Evolutionary conservation across 441 rosid genomes (phyloP).

Genomic region (Breynia disticha): DNA sequence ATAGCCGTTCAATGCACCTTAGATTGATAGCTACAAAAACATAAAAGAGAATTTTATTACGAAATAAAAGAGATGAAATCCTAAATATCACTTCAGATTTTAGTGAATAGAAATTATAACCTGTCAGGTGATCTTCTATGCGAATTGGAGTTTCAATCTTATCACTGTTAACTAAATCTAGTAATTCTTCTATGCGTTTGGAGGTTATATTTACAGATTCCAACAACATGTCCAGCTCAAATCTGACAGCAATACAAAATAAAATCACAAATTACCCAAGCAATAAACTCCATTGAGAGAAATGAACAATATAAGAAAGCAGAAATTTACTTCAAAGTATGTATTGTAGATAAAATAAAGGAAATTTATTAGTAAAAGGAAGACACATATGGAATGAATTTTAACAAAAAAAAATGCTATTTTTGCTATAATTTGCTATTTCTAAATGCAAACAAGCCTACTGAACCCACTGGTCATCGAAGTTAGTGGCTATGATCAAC

Average conservation of each 20-base stretch:
- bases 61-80: constrained; percentile 1
- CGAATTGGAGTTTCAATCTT: constrained; percentile 51
- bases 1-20: constrained; percentile 92
- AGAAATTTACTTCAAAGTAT: neutral
- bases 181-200: constrained; percentile 77
- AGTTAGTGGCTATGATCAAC: neutral
- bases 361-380: neutral
- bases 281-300: constrained; percentile 3
- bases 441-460: too few relatives aligned
- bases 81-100: neutral
- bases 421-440: too few relatives aligned
- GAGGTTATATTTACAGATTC: constrained; percentile 85
- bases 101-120: constrained; percentile 22
- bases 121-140: constrained; percentile 82
- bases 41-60: constrained; percentile 11
- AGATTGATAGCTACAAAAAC: constrained; percentile 59
- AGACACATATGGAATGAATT: neutral
- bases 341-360: neutral
- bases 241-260: constrained; percentile 45
- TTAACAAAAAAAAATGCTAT: neutral
- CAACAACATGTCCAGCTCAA: constrained; percentile 95
- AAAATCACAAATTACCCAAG: constrained; percentile 15
- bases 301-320: neutral
- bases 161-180: constrained; percentile 64
- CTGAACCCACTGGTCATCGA: too few relatives aligned